phyloP scores from a whole-genome alignment of 1,284 basidiomycete species.

The Boletus austroedulis region DNA sequence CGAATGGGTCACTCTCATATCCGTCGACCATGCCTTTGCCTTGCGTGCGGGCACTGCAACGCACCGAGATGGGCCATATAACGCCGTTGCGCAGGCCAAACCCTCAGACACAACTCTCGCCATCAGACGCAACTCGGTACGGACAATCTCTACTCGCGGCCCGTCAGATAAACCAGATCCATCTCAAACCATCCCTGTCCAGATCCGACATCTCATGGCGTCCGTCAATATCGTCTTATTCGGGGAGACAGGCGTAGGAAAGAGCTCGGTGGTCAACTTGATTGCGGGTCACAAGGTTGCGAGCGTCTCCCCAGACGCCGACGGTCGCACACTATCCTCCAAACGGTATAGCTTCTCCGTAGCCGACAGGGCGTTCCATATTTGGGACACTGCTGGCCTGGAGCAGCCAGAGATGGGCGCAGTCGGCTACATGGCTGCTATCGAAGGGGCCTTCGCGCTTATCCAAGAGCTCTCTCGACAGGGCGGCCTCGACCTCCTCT shows the following conservation, averaged over 20 bases:
- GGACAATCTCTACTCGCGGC: conserved; percentile 4
- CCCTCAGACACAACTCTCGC: neutral
- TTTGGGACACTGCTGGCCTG: conserved; percentile 41
- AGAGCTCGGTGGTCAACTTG: conserved; percentile 30
- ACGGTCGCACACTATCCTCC: conserved; percentile 23
- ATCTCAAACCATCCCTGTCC: neutral
- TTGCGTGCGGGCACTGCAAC: too few species aligned
- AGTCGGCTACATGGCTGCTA: conserved; percentile 29
- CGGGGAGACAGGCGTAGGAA: conserved; percentile 27
- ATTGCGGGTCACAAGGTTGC: conserved; percentile 25
- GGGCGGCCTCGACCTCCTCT: conserved; percentile 38
- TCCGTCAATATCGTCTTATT: conserved; percentile 29
- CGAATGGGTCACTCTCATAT: neutral
- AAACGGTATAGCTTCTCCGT: conserved; percentile 24
- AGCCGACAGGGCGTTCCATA: conserved; percentile 15
- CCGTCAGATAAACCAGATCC: conserved; percentile 1
- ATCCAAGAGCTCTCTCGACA: conserved; percentile 29
- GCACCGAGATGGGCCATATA: neutral
- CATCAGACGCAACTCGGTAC: conserved; percentile 7
- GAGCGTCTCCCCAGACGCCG: conserved; percentile 14
- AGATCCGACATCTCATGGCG: conserved; percentile 17
- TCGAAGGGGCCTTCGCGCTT: conserved; percentile 34
- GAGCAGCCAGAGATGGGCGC: conserved; percentile 33
- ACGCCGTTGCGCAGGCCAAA: neutral
- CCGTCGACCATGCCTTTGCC: conserved; percentile 9